Evolutionary conservation across 176 grass and related monocot species (phyloP).

Genomic region (Tillandsia fasciculata): DNA sequence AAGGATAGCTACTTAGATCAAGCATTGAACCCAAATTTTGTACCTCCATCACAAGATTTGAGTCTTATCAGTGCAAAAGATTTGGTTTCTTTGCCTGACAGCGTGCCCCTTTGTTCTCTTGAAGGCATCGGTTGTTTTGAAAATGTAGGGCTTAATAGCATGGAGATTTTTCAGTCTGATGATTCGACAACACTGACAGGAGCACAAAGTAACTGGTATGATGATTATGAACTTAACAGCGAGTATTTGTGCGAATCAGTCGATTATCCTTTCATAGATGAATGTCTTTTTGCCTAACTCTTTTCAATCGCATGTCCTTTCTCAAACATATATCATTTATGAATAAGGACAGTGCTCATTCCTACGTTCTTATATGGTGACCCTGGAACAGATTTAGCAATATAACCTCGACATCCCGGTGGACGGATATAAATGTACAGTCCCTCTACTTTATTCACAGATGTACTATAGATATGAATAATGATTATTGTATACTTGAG

Average conservation of each 20-base stretch:
- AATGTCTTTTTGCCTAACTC: conserved; percentile 68
- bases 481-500: conserved; percentile 29
- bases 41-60: conserved; percentile 19
- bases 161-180: conserved; percentile 59
- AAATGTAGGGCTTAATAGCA: conserved; percentile 50
- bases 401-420: conserved; percentile 42
- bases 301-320: not conserved
- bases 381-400: conserved; percentile 31
- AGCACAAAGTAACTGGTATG: conserved; percentile 75
- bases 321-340: not conserved
- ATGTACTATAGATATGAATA: conserved; percentile 48
- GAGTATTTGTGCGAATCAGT: conserved; percentile 23
- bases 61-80: conserved; percentile 35
- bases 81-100: conserved; percentile 44
- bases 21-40: conserved; percentile 18
- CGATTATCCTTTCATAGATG: conserved; percentile 60
- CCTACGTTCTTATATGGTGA: conserved; percentile 12
- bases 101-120: conserved; percentile 46
- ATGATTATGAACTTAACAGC: conserved; percentile 38
- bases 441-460: conserved; percentile 45
- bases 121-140: conserved; percentile 58
- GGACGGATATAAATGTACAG: conserved; percentile 70
- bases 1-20: conserved; percentile 44
- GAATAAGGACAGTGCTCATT: conserved; percentile 33
- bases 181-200: conserved; percentile 30